Evolutionary conservation across 2,329 filamentous ascomycete species (phyloP), one percentile per base, ranked within the genome.

Genomic region (Fusarium camptoceras): DNA sequence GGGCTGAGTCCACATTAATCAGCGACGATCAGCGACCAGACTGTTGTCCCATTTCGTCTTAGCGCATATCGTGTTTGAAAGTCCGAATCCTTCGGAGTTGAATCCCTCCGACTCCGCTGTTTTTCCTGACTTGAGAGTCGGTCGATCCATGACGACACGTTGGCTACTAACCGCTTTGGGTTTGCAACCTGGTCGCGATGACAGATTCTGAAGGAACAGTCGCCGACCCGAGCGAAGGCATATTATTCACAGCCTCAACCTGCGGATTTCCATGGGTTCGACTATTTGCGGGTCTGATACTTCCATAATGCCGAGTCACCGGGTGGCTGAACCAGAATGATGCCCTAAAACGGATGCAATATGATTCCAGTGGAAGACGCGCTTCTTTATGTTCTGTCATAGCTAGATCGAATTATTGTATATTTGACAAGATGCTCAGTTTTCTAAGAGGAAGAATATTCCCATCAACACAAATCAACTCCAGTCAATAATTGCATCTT

Each of bases 401-500:
- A 27, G 7, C 7, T 27, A 10, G 25, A 27, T 3, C 25, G 3
- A 27, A 27, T 3, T 27, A 27, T 27, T 27, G 25, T 9, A 27
- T 27, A 27, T 27, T 1, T 11, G 5, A 11, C 10, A 27, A 11
- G 27, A 27, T 27, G 10, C 27, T 9, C 15, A 8, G 8, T 8
- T 16, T 8, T 5, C 30, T 10, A 10, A 2, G 10, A 18, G 18
- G 8, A 18, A 4, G 5, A 6, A 18, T 11, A n/a, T 4, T 3
- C 6, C 7, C 9, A n/a, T n/a, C 6, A 4, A 11, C 11, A 0
- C 6, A 4, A 11, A 11, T 37, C 34, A 11, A 11, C 1, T 11
- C 7, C 18, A 34, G 18, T 37, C 9, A 37, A 9, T 11, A n/a
- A 10, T 41, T 6, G 3, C 5, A 15, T 5, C 1, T 14, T n/a